Conservation (phyloP, 192 early-diverging fungal genomes). For the Backusella tuberculispora region DNA sequence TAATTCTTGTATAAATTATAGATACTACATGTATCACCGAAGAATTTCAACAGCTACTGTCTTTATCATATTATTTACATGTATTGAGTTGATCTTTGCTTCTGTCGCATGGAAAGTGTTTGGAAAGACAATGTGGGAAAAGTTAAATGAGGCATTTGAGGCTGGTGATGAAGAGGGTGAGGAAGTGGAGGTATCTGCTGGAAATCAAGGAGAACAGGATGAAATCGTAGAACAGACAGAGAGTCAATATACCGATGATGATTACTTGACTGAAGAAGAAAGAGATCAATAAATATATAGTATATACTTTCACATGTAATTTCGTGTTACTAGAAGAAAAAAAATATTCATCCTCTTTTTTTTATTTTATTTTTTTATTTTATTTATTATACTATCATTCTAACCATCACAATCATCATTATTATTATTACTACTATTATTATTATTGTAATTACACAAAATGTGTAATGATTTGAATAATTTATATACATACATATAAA, state of each 20-base stretch:
- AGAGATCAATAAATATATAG: background rate
- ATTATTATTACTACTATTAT: too few species aligned
- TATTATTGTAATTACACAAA: too few species aligned
- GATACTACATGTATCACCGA: constrained; percentile 61
- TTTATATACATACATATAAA: too few species aligned
- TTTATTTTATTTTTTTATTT: too few species aligned
- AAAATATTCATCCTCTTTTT: too few species aligned
- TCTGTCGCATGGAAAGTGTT: constrained; percentile 52
- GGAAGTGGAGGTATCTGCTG: too few species aligned
- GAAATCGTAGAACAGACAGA: background rate
- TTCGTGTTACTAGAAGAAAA: background rate
- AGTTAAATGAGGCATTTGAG: constrained; percentile 16
- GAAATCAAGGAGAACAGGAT: background rate
- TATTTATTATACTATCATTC: too few species aligned
- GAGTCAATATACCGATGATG: background rate
- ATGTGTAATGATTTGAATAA: too few species aligned
- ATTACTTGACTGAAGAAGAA: constrained; percentile 13
- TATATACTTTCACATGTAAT: background rate
- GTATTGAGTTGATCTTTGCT: constrained; percentile 53
- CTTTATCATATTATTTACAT: constrained; percentile 50
- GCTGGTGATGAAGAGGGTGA: background rate
- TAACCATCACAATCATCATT: too few species aligned
- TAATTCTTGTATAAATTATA: constrained; percentile 4
- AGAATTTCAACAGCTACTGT: constrained; percentile 47
- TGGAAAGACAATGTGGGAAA: constrained; percentile 30